phyloP scores from a whole-genome alignment of 768 basidiomycete species.

The Lentinula detonsa region DNA sequence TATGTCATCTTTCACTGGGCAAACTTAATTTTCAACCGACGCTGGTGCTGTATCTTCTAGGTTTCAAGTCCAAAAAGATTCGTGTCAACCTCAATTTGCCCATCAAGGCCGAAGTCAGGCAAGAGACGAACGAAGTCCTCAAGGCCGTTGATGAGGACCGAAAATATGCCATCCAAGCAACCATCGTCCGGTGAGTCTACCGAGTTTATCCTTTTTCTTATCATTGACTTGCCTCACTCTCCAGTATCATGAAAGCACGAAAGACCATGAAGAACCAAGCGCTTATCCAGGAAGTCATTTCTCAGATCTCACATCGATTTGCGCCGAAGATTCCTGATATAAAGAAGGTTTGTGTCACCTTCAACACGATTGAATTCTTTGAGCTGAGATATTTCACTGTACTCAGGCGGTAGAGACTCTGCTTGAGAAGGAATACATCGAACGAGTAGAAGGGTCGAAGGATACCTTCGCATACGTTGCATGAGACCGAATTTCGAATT shows the following conservation, averaged over 20 bases:
- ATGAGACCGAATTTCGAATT: slow-evolving; percentile 23
- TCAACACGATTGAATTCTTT: not conserved
- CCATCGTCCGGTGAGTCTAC: slow-evolving; percentile 66
- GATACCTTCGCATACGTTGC: slow-evolving; percentile 83
- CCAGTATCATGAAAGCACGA: slow-evolving; percentile 89
- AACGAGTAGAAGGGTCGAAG: slow-evolving; percentile 86
- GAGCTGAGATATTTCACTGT: slow-evolving; percentile 12
- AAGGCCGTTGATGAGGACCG: slow-evolving; percentile 97
- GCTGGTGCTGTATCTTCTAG: slow-evolving; percentile 25
- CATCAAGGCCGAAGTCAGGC: slow-evolving; percentile 92
- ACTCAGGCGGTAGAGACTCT: slow-evolving; percentile 83
- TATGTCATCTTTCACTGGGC: slow-evolving; percentile 9
- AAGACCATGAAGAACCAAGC: slow-evolving; percentile 94
- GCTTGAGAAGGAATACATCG: slow-evolving; percentile 96
- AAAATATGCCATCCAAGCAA: slow-evolving; percentile 93
- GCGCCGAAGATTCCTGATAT: slow-evolving; percentile 93
- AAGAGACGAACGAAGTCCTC: slow-evolving; percentile 82
- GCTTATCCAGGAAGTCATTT: slow-evolving; percentile 85
- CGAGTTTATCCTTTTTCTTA: not conserved
- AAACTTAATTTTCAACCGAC: too few relatives aligned
- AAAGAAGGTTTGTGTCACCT: slow-evolving; percentile 69
- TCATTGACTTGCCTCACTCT: not conserved
- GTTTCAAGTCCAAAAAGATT: slow-evolving; percentile 92
- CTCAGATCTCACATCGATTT: slow-evolving; percentile 83
- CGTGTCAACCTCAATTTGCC: slow-evolving; percentile 87